Percentiles rank a stretch among this genome's conserved stretches.
phyloP scores from a whole-genome alignment of 176 grass and related monocot genomes.

The Aegilops speltoides region DNA sequence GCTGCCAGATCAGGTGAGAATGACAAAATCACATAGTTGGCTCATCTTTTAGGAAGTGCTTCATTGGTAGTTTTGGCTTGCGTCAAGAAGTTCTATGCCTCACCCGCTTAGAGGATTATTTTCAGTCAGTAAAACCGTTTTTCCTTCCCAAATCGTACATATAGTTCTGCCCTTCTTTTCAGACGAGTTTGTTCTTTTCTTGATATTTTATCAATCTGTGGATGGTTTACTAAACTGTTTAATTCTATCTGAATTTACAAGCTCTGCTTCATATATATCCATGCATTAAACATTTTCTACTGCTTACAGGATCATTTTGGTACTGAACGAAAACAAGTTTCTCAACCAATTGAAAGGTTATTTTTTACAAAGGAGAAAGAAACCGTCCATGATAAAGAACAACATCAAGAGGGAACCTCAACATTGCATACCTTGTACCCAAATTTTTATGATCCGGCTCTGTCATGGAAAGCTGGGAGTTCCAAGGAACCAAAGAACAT shows the following conservation, averaged over 20 bases:
- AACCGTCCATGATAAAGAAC: constrained; percentile 28
- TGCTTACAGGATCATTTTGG: constrained; percentile 34
- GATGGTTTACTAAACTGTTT: background rate
- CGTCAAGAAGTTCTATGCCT: background rate
- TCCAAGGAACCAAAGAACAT: constrained; percentile 28
- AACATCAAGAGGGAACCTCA: constrained; percentile 34
- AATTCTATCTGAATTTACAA: background rate
- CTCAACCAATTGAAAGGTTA: constrained; percentile 47
- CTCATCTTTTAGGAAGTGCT: constrained; percentile 6
- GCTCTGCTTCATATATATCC: background rate
- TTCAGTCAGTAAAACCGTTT: background rate
- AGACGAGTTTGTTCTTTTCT: background rate
- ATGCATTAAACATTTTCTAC: background rate
- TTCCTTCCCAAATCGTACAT: background rate
- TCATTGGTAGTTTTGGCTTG: background rate
- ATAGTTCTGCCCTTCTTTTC: background rate
- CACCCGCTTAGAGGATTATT: background rate
- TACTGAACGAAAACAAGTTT: constrained; percentile 26
- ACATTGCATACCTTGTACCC: constrained; percentile 29
- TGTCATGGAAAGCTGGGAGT: constrained; percentile 26
- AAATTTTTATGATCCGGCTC: constrained; percentile 43
- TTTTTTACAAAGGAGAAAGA: constrained; percentile 44
- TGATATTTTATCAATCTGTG: background rate
- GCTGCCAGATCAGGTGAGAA: constrained; percentile 51
- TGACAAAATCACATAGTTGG: background rate